Evolutionary conservation across 192 early-diverging fungal genomes (phyloP), one percentile per base, ranked within the genome.

Genomic region (Entrophospora sp.): DNA sequence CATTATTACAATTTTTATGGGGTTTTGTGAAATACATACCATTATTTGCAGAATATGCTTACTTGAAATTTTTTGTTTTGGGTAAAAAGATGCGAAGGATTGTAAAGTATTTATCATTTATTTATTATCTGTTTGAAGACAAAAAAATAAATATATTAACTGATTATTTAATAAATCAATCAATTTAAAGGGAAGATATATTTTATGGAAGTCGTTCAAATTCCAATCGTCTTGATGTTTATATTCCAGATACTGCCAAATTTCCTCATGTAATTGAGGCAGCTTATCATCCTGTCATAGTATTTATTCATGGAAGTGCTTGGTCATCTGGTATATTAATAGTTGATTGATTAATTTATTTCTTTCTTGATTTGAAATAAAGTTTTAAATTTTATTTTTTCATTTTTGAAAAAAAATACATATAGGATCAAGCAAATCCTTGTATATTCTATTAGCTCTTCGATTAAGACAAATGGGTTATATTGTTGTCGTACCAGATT

Each of bases 231-330:
- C 49, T 76, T 31, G 75, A 76, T 36, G 51, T 76, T 7, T 76
- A 76, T 55, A 64, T 70, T 25, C 75, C 75, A 0, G 64, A 71
- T 43, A 30, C 22, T 20, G 32, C 68, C 13, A 40, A 64, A 34
- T 22, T 56, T 3, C 6, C 16, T 27, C 12, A 24, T 14, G 28
- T 48, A 2, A 24, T 24, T 43, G 43, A 24, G 12, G 12, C 4
- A 28, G 40, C 53, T 20, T 32, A 51, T 9, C 45, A 64, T 34
- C 82, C 82, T 9, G 75, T 81, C 8, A 62, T 83, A 52, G 68
- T 83, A 0, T 83, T 83, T 53, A 71, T 83, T 52, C 75, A 83
- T 58, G 82, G 82, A 43, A 80, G 82, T 2, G 68, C 76, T 12
- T 83, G 82, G 82, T 69, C 74, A 5, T 73, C 75, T 22, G 82